A percentile compares a stretch with the other conserved stretches of the same genome.
Evolutionary conservation across 1,284 basidiomycete species (phyloP).

Genomic region (Grifola frondosa): DNA sequence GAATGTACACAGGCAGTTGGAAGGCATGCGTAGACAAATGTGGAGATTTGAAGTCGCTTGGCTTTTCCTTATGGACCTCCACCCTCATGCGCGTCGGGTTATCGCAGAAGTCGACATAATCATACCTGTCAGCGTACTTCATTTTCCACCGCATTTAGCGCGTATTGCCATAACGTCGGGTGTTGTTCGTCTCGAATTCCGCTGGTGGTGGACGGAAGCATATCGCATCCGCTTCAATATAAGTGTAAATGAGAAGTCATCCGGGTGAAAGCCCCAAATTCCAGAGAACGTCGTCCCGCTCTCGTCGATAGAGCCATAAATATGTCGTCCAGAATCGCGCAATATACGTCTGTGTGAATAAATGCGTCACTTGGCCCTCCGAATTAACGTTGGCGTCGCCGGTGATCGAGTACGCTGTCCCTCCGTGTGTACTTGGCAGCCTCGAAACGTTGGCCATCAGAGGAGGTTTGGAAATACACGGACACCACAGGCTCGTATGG

Average conservation of each 20-base stretch:
- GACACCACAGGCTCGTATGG: no score
- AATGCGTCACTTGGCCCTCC: constrained; percentile 5
- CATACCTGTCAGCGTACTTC: no score
- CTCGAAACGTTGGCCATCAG: no score
- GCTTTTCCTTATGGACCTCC: no score
- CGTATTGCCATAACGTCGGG: constrained; percentile 16
- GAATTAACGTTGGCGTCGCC: constrained; percentile 4
- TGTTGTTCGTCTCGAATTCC: constrained; percentile 6
- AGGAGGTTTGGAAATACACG: no score
- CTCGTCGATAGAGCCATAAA: constrained; percentile 10
- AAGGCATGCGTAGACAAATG: no score
- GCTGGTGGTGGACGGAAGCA: constrained; percentile 11
- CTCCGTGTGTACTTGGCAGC: no score
- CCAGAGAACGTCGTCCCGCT: constrained; percentile 11
- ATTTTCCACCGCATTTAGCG: constrained; percentile 10
- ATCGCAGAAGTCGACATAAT: no score
- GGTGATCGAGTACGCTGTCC: constrained; percentile 2
- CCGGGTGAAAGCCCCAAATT: constrained; percentile 6
- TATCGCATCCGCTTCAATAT: constrained; percentile 8
- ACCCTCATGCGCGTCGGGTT: no score
- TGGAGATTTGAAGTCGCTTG: no score
- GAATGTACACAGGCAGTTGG: no score
- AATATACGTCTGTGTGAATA: constrained; percentile 8
- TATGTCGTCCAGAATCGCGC: not conserved
- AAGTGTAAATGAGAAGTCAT: constrained; percentile 1